Conservation (phyloP, 208 protist genomes). For the Wallacemonas collosoma region DNA sequence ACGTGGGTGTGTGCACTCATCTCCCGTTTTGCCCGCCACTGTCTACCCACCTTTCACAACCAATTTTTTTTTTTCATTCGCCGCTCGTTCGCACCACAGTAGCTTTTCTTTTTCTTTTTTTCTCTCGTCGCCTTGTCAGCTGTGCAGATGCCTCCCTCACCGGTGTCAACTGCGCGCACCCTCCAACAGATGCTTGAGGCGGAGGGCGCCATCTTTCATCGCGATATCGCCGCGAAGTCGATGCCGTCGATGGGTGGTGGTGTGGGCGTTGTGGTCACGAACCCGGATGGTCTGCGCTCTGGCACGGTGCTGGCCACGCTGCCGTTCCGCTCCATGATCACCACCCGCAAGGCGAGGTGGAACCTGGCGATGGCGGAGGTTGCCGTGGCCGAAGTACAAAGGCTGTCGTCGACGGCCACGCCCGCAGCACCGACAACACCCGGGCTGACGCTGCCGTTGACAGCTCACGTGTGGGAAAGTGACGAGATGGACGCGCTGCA, state of each 20-base stretch:
- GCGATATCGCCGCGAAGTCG: constrained; percentile 36
- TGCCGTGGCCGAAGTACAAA: constrained; percentile 25
- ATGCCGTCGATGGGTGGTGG: constrained; percentile 86
- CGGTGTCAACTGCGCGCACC: constrained; percentile 21
- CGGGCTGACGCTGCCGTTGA: constrained; percentile 3
- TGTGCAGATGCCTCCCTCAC: background rate
- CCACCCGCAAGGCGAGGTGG: constrained; percentile 58
- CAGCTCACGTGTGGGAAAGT: constrained; percentile 4
- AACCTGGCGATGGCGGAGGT: constrained; percentile 69
- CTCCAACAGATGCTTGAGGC: constrained; percentile 64
- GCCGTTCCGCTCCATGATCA: constrained; percentile 74
- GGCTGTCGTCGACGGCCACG: background rate
- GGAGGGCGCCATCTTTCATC: constrained; percentile 63
- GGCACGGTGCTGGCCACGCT: constrained; percentile 55
- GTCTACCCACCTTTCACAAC: background rate
- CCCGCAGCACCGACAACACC: constrained; percentile 24
- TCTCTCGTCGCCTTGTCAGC: background rate
- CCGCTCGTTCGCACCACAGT: background rate
- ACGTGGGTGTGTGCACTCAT: too few relatives aligned
- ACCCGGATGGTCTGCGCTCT: constrained; percentile 24
- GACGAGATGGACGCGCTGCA: background rate
- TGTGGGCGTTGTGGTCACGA: constrained; percentile 57
- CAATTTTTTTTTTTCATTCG: background rate
- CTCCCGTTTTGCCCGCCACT: background rate
- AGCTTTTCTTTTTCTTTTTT: constrained; percentile 5